phyloP scores from a whole-genome alignment of 768 basidiomycete genomes.

The Sistotremastrum suecicum region DNA sequence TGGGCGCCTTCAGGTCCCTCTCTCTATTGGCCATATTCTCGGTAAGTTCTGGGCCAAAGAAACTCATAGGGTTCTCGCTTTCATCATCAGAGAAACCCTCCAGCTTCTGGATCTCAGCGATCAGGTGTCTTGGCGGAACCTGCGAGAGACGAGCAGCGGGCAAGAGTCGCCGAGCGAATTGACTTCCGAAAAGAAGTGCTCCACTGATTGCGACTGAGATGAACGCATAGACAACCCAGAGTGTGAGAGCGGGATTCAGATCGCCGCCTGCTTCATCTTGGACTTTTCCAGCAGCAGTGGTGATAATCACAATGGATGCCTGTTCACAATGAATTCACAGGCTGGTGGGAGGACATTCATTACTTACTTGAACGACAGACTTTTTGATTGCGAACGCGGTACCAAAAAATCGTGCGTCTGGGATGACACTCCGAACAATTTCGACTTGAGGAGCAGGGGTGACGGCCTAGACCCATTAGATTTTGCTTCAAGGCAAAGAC shows the following conservation, averaged over 20 bases:
- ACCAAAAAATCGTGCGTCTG: constrained; percentile 27
- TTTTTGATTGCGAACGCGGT: constrained; percentile 27
- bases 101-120: constrained; percentile 19
- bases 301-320: constrained; percentile 28
- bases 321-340: constrained; percentile 23
- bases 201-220: constrained; percentile 22
- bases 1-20: constrained; percentile 21
- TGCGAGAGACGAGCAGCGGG: constrained; percentile 26
- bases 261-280: constrained; percentile 22
- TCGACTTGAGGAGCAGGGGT: constrained; percentile 24
- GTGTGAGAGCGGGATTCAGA: constrained; percentile 22
- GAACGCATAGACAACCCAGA: constrained; percentile 28
- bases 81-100: constrained; percentile 7
- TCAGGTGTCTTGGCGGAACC: constrained; percentile 17
- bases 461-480: constrained; percentile 8
- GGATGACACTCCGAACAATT: constrained; percentile 26
- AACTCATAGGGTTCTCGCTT: constrained; percentile 5
- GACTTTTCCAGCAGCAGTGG: constrained; percentile 25
- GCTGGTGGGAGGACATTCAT: background rate
- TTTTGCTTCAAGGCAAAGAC: background rate
- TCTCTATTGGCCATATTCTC: constrained; percentile 10
- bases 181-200: constrained; percentile 16
- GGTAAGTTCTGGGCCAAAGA: constrained; percentile 9
- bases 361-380: constrained; percentile 1
- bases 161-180: constrained; percentile 12